These are phyloP conservation scores for Rehmannia glutinosa DNA, from an alignment of 257 asterid species.

Conservation along the genomic window DNA sequence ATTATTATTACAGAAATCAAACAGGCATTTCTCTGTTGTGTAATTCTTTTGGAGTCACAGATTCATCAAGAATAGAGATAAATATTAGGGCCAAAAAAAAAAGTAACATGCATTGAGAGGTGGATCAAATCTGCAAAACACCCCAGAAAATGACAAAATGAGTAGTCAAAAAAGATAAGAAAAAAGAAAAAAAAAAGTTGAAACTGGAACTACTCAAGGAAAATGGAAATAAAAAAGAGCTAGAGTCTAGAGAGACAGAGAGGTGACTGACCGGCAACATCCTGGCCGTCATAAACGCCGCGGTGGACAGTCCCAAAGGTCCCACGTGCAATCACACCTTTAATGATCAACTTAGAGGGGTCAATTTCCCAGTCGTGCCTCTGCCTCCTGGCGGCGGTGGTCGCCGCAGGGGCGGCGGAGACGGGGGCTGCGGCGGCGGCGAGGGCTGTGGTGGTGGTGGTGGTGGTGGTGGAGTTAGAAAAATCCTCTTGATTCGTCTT, in stretches of 20 bases:
- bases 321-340: conserved; percentile 72
- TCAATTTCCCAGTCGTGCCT: conserved; percentile 84
- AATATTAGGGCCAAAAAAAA: conserved; percentile 12
- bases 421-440: too few species aligned
- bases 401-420: background rate
- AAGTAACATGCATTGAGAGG: conserved; percentile 9
- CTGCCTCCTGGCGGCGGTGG: conserved; percentile 32
- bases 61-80: conserved; percentile 3
- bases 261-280: conserved; percentile 70
- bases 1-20: too few species aligned
- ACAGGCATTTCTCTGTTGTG: too few species aligned
- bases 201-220: background rate
- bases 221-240: background rate
- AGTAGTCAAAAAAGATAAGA: conserved; percentile 4
- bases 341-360: conserved; percentile 59
- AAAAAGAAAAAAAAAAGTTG: background rate
- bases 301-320: conserved; percentile 86
- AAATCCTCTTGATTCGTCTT: conserved; percentile 29
- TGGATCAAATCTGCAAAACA: conserved; percentile 11
- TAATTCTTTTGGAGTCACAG: background rate
- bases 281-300: conserved; percentile 59
- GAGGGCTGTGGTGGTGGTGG: too few species aligned
- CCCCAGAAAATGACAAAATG: conserved; percentile 25
- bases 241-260: background rate
- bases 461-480: conserved; percentile 17